Base-by-base conservation (phyloP, 2,329 filamentous ascomycete species). In the Aspergillus jensenii region DNA sequence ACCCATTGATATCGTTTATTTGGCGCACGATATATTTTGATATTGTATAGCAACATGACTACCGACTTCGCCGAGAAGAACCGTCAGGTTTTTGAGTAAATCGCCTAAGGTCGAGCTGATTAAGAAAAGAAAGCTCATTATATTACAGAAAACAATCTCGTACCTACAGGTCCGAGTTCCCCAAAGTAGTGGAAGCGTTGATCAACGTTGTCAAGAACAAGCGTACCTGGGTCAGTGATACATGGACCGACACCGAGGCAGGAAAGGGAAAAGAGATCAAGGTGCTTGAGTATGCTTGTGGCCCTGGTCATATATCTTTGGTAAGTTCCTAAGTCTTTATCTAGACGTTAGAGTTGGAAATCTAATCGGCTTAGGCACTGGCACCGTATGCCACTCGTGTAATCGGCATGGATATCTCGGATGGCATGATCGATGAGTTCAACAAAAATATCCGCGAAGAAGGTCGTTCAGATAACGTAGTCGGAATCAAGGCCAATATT, bases 261-360 rank as follows among this genome's bases (percentile, higher is more conserved):
- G 67, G 63, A n/a, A 67, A 67, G 21, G 67, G 63, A 17, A 66
- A 68, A 25, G 63, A 66, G 33, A 57, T 85, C 43, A 81, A 82
- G 46, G 74, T 91, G 19, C 78, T 92, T 2, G 90, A 93, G 70
- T 93, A 92, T 72, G 90, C 90, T 15, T 92, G 89, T 68, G 90
- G 90, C 8, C 87, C 87, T 6, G 88, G 88, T 2, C 73, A 84
- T 55, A 78, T 90, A 61, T 88, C 87, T 12, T 80, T 82, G 71
- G 87, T 89, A 69, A 64, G 80, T 74, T 6, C 50, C 25, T 27
- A n/a, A 55, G 3, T 33, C 25, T 8, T 41, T 21, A 49, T 52
- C 8, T 19, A n/a, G 17, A 14, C 4, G 15, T 7, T 19, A n/a
- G 21, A 11, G 15, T 37, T 15, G 39, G n/a, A 27, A 12, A n/a